Base-by-base conservation (phyloP, 148 eudicot species). In the Silene uniflora region DNA sequence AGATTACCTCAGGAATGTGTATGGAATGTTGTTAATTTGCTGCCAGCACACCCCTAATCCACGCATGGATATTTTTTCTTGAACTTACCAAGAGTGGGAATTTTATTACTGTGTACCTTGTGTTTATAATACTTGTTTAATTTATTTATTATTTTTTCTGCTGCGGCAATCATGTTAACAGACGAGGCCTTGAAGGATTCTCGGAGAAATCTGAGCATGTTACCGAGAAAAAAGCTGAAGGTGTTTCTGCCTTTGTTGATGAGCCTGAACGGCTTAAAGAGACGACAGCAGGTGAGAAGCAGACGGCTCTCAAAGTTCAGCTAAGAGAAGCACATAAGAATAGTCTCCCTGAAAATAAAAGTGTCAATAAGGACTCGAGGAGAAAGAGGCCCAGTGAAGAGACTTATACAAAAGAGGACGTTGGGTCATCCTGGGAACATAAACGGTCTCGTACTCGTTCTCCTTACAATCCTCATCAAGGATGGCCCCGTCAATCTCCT, bases 381-480 rank as follows among this genome's bases (percentile, higher is more conserved):
- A 81, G 83, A 69, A 84, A 32, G 83, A 71, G 49, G 67, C 79
- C 16, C 12, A 65, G 24, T 73, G 76, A 68, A 74, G 75, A 73
- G 76, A 83, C 71, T 55, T 64, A 21, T 8, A 64, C n/a, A 39
- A 79, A 78, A 78, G 54, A 32, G 56, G 70, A 13, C 9, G 13
- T 9, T 21, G 80, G 65, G 65, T 46, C 49, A 35, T 21, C 60
- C 6, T 78, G 78, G 18, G 75, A 75, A 56, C 64, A 67, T 58
- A 69, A 67, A 74, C 54, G 69, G 54, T 42, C 55, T 64, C 49
- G 78, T 39, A 27, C 75, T 73, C 49, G 78, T 49, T 44, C 75
- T 73, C 75, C 78, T 21, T 32, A 16, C 18, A 67, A 66, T 17
- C 32, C 74, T 68, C 67, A 71, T 23, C 73, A 65, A 11, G 76